Base-by-base conservation (phyloP, 768 basidiomycete species). In the Lentinula aciculospora region DNA sequence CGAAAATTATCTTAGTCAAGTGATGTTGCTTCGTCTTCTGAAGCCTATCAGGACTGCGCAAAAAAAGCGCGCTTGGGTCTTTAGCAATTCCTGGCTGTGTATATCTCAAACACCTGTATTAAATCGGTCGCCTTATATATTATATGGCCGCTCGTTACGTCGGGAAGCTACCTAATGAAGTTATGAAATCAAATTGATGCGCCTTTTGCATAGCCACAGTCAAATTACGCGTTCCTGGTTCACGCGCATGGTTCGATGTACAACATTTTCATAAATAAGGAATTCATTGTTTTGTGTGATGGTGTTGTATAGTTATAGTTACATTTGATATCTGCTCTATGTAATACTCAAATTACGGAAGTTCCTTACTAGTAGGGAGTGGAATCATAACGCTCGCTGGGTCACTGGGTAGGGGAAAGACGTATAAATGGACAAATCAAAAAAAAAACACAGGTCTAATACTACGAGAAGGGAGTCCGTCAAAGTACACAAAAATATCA, bases 401-500 rank as follows among this genome's bases (percentile, higher is more conserved):
- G 17, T 27, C 28, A 6, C 17, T 10, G 29, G 46, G 27, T 47
- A 28, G 23, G 15, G 4, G n/a, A n/a, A n/a, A n/a, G n/a, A n/a
- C n/a, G n/a, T n/a, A n/a, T n/a, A n/a, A n/a, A n/a, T 23, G 25
- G 25, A 47, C 27, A 47, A 12, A 15, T 47, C 46, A 15, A 54
- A 27, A 54, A 17, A 12, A 45, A 56, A 46, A 56, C 31, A 56
- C 44, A 42, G 23, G 29, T 21, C 37, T 6, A 53, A 57, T 36
- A 15, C 17, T 13, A n/a, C 5, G 29, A 29, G 21, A 44, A 37
- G 37, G 49, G 37, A 10, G n/a, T n/a, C 7, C 19, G 21, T 34
- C 37, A 57, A 5, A 19, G 28, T 29, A 29, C 12, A n/a, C 57
- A 36, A 34, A 37, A 44, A 29, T 31, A 27, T 69, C 65, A 70